Evolutionary conservation across 768 basidiomycete species (phyloP).

Genomic region (Xerocomus potaroensis): DNA sequence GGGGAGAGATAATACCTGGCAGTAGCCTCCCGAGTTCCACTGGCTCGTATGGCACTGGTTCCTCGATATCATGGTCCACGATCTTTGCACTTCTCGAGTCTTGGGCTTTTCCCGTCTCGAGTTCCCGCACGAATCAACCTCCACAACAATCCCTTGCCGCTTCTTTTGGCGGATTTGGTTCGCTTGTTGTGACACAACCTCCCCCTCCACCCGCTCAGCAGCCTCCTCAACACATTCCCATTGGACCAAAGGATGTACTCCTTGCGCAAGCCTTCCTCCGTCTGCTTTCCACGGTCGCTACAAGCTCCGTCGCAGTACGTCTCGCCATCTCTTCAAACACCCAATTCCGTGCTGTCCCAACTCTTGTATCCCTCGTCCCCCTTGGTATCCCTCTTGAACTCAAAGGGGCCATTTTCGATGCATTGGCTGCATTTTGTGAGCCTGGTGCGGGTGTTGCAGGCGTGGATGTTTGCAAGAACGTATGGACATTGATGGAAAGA

Average conservation of each 20-base stretch:
- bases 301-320: conserved; percentile 72
- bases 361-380: conserved; percentile 73
- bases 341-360: conserved; percentile 78
- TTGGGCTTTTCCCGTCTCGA: conserved; percentile 59
- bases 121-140: conserved; percentile 42
- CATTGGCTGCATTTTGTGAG: conserved; percentile 77
- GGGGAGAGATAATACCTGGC: conserved; percentile 62
- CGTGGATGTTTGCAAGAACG: conserved; percentile 74
- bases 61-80: conserved; percentile 71
- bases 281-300: conserved; percentile 71
- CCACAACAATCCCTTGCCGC: conserved; percentile 37
- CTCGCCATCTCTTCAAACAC: conserved; percentile 71
- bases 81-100: conserved; percentile 74
- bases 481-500: conserved; percentile 84
- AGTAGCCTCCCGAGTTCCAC: conserved; percentile 42
- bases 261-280: conserved; percentile 79
- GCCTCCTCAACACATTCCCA: conserved; percentile 38
- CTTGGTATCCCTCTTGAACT: conserved; percentile 84
- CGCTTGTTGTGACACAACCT: conserved; percentile 27
- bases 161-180: conserved; percentile 29
- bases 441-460: conserved; percentile 72
- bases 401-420: conserved; percentile 80
- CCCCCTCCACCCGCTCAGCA: conserved; percentile 34
- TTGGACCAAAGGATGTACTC: conserved; percentile 68
- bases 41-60: conserved; percentile 39